Evolutionary conservation across 1,284 basidiomycete species (phyloP).

Genomic region (Leccinum angustisporum): DNA sequence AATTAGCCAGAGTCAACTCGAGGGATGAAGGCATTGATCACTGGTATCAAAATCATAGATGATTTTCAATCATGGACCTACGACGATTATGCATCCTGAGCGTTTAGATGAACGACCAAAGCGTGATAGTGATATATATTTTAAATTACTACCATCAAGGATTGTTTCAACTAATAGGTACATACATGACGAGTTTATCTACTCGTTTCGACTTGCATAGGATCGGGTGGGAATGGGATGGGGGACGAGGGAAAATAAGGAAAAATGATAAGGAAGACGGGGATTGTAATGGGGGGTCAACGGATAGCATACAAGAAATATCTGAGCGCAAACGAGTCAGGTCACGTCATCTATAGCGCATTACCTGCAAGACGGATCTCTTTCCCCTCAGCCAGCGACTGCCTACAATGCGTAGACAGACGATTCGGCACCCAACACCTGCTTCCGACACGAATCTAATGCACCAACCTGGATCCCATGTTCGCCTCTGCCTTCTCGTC

Average conservation of each 20-base stretch:
- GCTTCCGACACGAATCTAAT: neutral
- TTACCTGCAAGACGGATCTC: neutral
- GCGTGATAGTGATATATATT: neutral
- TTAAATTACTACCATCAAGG: neutral
- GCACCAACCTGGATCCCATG: neutral
- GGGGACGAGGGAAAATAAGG: neutral
- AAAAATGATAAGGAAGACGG: neutral
- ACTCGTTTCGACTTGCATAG: neutral
- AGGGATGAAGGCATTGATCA: neutral
- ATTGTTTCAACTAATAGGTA: neutral
- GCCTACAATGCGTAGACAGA: neutral
- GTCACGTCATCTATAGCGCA: neutral
- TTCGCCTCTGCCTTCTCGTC: neutral
- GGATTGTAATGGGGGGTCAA: neutral
- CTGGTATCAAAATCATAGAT: neutral
- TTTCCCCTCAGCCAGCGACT: neutral
- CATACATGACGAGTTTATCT: neutral
- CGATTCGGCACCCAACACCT: neutral
- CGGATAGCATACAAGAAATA: neutral
- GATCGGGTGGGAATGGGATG: neutral
- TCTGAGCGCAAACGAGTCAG: neutral
- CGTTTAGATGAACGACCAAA: neutral
- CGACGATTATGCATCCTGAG: neutral
- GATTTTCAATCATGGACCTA: neutral
- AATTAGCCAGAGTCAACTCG: neutral